Percentiles rank a stretch among this genome's conserved stretches.
Conservation (phyloP, 2,329 filamentous ascomycete species). For the Fusarium gaditjirri region DNA sequence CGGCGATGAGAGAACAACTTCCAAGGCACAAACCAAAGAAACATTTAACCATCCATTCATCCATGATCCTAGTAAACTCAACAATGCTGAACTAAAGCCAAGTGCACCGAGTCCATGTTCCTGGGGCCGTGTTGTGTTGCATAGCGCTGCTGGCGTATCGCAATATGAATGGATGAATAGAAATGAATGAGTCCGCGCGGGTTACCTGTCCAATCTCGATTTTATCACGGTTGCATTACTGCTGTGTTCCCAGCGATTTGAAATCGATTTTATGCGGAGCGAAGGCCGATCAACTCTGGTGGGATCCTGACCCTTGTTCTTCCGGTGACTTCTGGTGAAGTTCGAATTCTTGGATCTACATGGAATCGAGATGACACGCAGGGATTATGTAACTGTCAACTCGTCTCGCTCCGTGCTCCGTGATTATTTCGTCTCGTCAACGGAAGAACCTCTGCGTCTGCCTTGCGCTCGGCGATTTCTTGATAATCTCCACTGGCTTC, state of each 20-base stretch:
- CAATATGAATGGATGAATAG: conserved; percentile 7
- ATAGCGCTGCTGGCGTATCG: conserved; percentile 26
- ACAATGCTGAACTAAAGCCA: not conserved
- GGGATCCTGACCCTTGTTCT: conserved; percentile 27
- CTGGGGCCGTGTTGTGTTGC: conserved; percentile 19
- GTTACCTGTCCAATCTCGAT: conserved; percentile 29
- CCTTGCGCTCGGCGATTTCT: conserved; percentile 24
- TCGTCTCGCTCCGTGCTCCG: conserved; percentile 30
- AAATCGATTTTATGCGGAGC: conserved; percentile 29
- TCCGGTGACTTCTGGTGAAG: conserved; percentile 29
- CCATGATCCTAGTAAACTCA: conserved; percentile 9
- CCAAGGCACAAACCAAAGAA: conserved; percentile 29
- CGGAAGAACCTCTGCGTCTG: conserved; percentile 11
- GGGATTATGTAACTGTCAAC: conserved; percentile 34
- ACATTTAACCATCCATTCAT: conserved; percentile 3
- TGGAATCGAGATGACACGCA: conserved; percentile 38
- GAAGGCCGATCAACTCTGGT: conserved; percentile 19
- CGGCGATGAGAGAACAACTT: conserved; percentile 14
- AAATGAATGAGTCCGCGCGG: not conserved
- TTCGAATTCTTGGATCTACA: conserved; percentile 35
- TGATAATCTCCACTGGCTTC: conserved; percentile 22
- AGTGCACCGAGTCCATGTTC: conserved; percentile 8
- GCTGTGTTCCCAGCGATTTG: conserved; percentile 19
- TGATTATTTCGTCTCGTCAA: conserved; percentile 30
- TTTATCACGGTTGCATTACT: not conserved